Base-by-base conservation (phyloP, 805 yeast genomes). In the Teunomyces pallodes region DNA sequence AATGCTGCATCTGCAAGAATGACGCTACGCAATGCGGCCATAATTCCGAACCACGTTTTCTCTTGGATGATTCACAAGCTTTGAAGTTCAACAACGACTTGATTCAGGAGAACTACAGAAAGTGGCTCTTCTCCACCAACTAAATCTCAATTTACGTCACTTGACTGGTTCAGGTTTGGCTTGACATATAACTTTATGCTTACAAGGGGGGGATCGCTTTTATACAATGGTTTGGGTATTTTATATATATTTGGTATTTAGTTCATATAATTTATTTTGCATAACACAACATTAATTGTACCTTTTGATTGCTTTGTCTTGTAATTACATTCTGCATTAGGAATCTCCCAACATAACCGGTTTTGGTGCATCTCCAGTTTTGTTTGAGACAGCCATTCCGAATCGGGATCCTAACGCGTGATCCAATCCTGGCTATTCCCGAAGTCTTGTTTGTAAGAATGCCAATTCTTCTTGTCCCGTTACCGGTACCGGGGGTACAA, bases 21-120 rank as follows among this genome's bases (percentile, higher is more conserved):
- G 35, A 28, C 27, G 43, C 32, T 28, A n/a, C 30, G 10, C 39
- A 43, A 33, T 43, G 46, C 46, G 14, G 33, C 12, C 32, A 40
- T 28, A 38, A 36, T n/a, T 12, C 36, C 5, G 45, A 42, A 24
- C 45, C 38, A 16, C 45, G 30, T 20, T 24, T 31, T 14, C 29
- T 42, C 45, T 30, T 30, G 20, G 38, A 24, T 8, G 33, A 31
- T 20, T 42, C 30, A 8, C 43, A 29, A 12, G 35, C 35, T 41
- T 24, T 51, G 36, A 43, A 51, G 41, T 36, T 46, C 40, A 52
- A 48, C 35, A 52, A 54, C 48, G 52, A 50, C 36, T 45, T 42
- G 45, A 43, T 54, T 5, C 46, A 48, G 52, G 50, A 47, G 16
- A 52, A 54, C 43, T 54, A 54, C 51, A 52, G 57, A 46, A 54